These are phyloP conservation scores for Aspergillus oerlinghausenensis DNA, from an alignment of 2,329 filamentous ascomycete genomes.

Conservation along the genomic window DNA sequence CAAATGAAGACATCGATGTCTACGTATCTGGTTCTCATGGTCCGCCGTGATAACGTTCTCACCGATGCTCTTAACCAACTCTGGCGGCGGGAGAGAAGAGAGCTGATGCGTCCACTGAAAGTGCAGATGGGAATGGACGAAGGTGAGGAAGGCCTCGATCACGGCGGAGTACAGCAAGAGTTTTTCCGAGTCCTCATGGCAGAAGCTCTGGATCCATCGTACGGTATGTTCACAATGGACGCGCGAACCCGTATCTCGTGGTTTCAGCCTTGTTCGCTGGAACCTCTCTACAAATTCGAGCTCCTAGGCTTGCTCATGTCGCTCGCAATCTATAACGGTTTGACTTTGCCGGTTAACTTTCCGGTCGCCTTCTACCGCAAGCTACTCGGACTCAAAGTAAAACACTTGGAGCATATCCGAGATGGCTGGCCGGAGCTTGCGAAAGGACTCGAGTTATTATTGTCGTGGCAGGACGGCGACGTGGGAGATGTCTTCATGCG, in stretches of 20 bases:
- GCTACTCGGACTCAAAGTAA: conserved; percentile 65
- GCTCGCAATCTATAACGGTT: conserved; percentile 85
- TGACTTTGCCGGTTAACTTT: conserved; percentile 86
- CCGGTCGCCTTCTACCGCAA: conserved; percentile 79
- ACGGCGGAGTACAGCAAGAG: conserved; percentile 92
- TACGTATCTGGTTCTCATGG: conserved; percentile 66
- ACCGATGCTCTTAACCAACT: conserved; percentile 78
- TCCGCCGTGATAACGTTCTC: conserved; percentile 64
- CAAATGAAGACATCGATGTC: conserved; percentile 63
- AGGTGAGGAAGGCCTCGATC: conserved; percentile 86
- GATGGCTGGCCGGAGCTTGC: conserved; percentile 85
- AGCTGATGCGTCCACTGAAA: conserved; percentile 80
- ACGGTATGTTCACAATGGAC: conserved; percentile 75
- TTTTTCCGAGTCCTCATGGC: conserved; percentile 84
- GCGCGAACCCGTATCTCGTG: conserved; percentile 72
- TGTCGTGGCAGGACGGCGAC: conserved; percentile 74
- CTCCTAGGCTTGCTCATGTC: conserved; percentile 83
- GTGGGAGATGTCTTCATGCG: conserved; percentile 78
- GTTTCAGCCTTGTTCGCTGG: conserved; percentile 78
- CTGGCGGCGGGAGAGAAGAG: conserved; percentile 77
- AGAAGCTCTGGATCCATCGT: conserved; percentile 71
- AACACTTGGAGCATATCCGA: conserved; percentile 68
- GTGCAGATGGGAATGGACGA: conserved; percentile 76
- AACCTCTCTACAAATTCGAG: conserved; percentile 86
- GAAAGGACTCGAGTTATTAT: conserved; percentile 66